These are phyloP conservation scores for Cercophora samala DNA, from an alignment of 495 filamentous ascomycete genomes.

Conservation along the genomic window DNA sequence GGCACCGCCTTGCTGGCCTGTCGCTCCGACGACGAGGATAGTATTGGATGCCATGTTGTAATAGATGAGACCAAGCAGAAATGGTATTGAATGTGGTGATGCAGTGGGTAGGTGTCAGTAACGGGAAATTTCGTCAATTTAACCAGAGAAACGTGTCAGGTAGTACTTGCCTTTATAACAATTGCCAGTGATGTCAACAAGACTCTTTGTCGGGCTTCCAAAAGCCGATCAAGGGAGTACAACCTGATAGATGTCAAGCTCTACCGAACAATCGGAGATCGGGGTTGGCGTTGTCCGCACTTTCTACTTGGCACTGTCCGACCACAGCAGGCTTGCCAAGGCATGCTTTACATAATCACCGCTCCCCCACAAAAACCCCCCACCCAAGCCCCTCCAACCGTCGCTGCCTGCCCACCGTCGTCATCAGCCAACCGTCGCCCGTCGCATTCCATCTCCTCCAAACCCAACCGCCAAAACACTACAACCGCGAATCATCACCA, in stretches of 20 bases:
- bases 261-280: not conserved
- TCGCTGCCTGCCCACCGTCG: not conserved
- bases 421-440: not conserved
- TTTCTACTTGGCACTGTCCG: not conserved
- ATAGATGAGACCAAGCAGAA: not conserved
- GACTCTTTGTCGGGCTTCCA: not conserved
- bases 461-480: not conserved
- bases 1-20: conserved; percentile 67
- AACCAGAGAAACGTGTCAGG: too few relatives aligned
- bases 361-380: not conserved
- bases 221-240: not conserved
- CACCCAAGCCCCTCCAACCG: not conserved
- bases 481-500: conserved; percentile 9
- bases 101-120: too few relatives aligned
- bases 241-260: not conserved
- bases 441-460: not conserved
- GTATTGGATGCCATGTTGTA: conserved; percentile 12
- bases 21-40: conserved; percentile 60
- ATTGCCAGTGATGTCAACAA: not conserved
- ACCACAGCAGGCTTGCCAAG: not conserved
- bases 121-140: too few relatives aligned
- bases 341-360: not conserved
- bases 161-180: not conserved
- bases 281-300: not conserved
- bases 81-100: too few relatives aligned